Evolutionary conservation across 2,329 filamentous ascomycete species (phyloP), one percentile per base, ranked within the genome.

Genomic region (Neoscytalidium dimidiatum): DNA sequence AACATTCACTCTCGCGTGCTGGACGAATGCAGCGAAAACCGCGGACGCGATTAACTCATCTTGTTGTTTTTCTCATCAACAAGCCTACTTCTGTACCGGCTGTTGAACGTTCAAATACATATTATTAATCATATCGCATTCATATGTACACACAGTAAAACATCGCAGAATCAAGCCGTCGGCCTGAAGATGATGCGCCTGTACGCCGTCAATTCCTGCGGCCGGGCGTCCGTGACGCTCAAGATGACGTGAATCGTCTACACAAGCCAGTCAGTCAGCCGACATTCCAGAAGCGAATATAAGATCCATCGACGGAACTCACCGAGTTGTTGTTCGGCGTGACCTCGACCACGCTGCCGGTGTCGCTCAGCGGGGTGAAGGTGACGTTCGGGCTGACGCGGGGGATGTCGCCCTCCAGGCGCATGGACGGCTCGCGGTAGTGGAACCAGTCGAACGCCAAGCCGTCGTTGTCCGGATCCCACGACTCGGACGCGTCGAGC

Each of bases 381-480:
- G 53, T 64, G 28, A 67, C 64, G 19, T 58, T 64, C 5, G 51
- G 51, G 21, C 51, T 58, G 21, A 64, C 52, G 9, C 29, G 28
- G 14, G 49, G 41, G 11, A 51, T 43, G 1, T 51, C 62, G 21
- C 62, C 62, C 51, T 64, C 62, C 29, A 64, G 9, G 8, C 62
- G 28, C 51, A 38, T 35, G 1, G 28, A 13, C 29, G 33, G n/a
- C 8, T 69, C 67, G 26, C 66, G 53, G 56, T 70, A 70, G 21
- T 70, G 67, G 17, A 62, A 69, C 69, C 69, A 71, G 21, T 52
- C 64, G 43, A 68, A 70, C 2, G 21, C n/a, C 41, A 71, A 43
- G 19, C 43, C 58, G 33, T 70, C 67, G 13, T 51, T 46, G 57
- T 71, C 68, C 2, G 68, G 68, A 64, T 71, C 70, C 62, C 64